A percentile compares a stretch with the other conserved stretches of the same genome.
These are phyloP conservation scores for Cercophora sp. DNA, from an alignment of 495 filamentous ascomycete species.

Conservation along the genomic window DNA sequence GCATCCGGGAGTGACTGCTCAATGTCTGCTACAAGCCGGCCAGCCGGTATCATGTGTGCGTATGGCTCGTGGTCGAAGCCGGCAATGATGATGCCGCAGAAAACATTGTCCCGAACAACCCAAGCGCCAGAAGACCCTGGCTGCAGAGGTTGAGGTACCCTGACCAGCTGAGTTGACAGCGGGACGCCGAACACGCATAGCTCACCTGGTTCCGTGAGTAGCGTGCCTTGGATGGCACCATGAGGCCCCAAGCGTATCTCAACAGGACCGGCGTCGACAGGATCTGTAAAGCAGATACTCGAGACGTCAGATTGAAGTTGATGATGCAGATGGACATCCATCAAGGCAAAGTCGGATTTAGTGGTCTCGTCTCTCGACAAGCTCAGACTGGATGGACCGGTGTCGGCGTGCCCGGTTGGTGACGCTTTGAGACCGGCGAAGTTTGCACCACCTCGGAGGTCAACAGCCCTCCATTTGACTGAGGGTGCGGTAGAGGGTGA, in stretches of 20 bases:
- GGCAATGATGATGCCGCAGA: neutral
- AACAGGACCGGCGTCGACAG: neutral
- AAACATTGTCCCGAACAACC: neutral
- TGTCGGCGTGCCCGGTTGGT: neutral
- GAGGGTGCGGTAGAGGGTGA: neutral
- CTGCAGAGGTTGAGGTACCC: neutral
- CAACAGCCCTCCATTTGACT: neutral
- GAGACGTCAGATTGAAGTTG: neutral
- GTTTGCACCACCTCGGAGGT: neutral
- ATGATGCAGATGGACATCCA: neutral
- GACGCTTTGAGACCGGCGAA: neutral
- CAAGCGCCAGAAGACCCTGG: conserved; percentile 1
- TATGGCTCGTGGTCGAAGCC: neutral
- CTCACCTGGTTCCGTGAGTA: neutral
- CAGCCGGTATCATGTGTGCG: neutral
- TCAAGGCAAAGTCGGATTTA: neutral
- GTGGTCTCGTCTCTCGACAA: neutral
- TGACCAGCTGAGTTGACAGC: neutral
- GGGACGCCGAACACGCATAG: neutral
- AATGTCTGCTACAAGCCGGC: neutral
- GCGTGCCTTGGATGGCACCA: neutral
- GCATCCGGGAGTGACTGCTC: too few species aligned
- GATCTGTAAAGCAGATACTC: neutral
- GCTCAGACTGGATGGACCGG: neutral
- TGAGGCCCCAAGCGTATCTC: neutral